Evolutionary conservation across 2,329 filamentous ascomycete species (phyloP), one percentile per base, ranked within the genome.

Genomic region (Dothideomycetidae sp.): DNA sequence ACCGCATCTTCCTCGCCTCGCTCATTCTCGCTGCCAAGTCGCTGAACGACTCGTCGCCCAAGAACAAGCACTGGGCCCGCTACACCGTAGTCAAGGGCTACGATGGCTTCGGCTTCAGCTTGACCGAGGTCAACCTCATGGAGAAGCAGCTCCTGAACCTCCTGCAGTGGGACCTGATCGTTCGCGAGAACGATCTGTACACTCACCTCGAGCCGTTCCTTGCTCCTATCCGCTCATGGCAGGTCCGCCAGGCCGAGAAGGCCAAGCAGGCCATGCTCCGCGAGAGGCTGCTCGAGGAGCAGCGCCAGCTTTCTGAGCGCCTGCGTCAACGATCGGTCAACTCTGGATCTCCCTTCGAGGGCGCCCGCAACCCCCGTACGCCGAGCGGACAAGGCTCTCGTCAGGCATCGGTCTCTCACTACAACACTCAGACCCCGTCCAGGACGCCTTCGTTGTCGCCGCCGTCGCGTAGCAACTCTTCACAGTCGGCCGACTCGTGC

Each of bases 11-110:
- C 65, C 73, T 98, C 33, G 88, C 83, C 29, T 68, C 81, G 11
- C 75, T 88, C 48, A 90, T 90, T 54, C 66, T 78, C 34, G 77
- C 90, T 1, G 88, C 90, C 50, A 98, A 98, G 76, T 94, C 94
- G 60, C 73, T 96, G 50, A 96, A 98, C 60, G 90, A 96, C 68
- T 93, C 85, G 44, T 94, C 85, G 10, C 90, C 90, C 45, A 96
- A 96, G 77, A 98, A 98, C 74, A 96, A 96, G 76, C 90, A 98
- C 70, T 98, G 90, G 90, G 86, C 90, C 47, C 79, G 77, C 52
- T 98, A 96, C 68, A 93, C 81, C 42, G 66, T 78, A 51, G 78
- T 93, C 49, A 70, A 69, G 44, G 74, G 72, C 37, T 79, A 68
- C 57, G 75, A 76, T 9, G 73, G 68, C 53, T 98, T 96, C 53